phyloP scores from a whole-genome alignment of 306 rosid genomes.

The Quercus wislizeni region DNA sequence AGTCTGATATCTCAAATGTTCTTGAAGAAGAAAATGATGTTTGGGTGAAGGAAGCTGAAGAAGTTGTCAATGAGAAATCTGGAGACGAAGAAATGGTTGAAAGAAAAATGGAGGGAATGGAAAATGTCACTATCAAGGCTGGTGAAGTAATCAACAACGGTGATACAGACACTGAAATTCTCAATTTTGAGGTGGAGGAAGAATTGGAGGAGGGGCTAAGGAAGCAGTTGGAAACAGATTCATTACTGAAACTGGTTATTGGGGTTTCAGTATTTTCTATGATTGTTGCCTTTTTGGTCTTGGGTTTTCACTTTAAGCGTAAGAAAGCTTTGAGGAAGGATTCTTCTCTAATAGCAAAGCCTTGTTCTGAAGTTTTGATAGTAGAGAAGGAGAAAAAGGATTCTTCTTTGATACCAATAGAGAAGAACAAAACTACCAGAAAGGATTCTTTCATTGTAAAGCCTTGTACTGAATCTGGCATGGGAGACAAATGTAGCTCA shows the following conservation, averaged over 20 bases:
- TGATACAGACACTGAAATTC: not conserved
- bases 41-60: not conserved
- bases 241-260: slow-evolving; percentile 1
- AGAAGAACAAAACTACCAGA: not conserved
- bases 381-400: slow-evolving; percentile 19
- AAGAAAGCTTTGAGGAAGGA: not conserved
- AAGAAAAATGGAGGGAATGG: slow-evolving; percentile 5
- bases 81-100: slow-evolving; percentile 12
- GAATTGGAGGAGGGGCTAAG: slow-evolving; percentile 5
- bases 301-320: not conserved
- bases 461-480: slow-evolving; percentile 6
- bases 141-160: not conserved
- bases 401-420: not conserved
- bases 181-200: not conserved
- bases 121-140: not conserved
- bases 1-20: not conserved
- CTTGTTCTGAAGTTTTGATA: not conserved
- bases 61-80: not conserved
- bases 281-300: slow-evolving; percentile 8
- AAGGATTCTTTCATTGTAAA: slow-evolving; percentile 12
- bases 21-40: slow-evolving; percentile 1
- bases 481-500: not conserved
- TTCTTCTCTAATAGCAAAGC: not conserved
- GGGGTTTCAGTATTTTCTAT: slow-evolving; percentile 22
- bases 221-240: slow-evolving; percentile 7